Base-by-base conservation (phyloP, 129 eudicot species). In the Saposhnikovia divaricata region DNA sequence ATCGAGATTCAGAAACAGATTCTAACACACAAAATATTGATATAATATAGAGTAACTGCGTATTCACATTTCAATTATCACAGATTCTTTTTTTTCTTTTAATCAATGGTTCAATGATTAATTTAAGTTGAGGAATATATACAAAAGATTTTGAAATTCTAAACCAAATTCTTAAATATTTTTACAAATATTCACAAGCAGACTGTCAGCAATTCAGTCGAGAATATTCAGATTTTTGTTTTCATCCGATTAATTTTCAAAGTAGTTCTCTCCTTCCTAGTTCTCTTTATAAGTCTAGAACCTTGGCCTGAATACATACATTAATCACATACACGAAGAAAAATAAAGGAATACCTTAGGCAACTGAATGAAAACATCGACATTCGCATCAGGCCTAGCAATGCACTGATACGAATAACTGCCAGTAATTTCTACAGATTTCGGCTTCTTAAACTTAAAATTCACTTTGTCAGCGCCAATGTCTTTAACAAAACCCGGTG, bases 401-500 rank as follows among this genome's bases (percentile, higher is more conserved):
- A 89, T 78, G 83, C 99, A 89, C 0, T 82, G 88, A 63, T 81
- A 77, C 12, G 96, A 88, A 88, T 90, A 95, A 75, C 99, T 92
- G 34, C 97, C 99, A 48, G 94, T 90, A 79, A 95, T 68, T 84
- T 92, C 77, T 34, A 95, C 28, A n/a, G 85, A 80, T 46, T 75
- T 81, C 0, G 99, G 99, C 80, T 85, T 88, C 84, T 81, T 95
- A 69, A 95, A 95, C 84, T 82, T 92, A 63, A 92, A 95, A 10
- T 92, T 96, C 73, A 92, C 99, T 85, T 95, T 95, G 53, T 95
- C 99, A 19, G 97, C 99, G 12, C 93, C 87, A 72, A 92, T 82
- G 80, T 95, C 99, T 80, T 85, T 88, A 66, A 95, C 85, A 83
- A 92, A 92, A 37, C 92, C 91, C 0, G 91, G 90, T 16, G 97